phyloP scores from a whole-genome alignment of 441 rosid species.

The Jatropha multifida region DNA sequence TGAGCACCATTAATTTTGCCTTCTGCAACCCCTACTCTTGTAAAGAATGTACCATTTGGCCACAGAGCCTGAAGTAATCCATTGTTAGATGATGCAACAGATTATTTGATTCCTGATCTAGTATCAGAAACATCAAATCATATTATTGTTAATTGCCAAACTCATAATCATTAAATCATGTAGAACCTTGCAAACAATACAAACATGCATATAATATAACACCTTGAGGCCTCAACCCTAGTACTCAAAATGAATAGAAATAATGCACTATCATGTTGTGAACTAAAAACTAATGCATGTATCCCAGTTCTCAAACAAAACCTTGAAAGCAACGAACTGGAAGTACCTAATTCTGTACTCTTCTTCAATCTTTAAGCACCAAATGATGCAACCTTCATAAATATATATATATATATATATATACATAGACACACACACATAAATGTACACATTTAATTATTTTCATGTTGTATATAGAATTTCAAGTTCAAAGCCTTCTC shows the following conservation, averaged over 20 bases:
- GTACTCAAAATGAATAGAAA: not conserved
- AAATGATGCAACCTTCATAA: too few species aligned
- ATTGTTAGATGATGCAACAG: not conserved
- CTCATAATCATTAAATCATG: too few species aligned
- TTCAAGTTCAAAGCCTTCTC: not conserved
- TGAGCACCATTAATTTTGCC: constrained; percentile 35
- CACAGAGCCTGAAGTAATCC: constrained; percentile 61
- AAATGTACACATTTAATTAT: not conserved
- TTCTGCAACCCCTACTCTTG: constrained; percentile 41
- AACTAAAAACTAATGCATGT: not conserved
- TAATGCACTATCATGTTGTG: not conserved
- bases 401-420: too few species aligned
- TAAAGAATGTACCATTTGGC: constrained; percentile 89
- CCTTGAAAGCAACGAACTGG: not conserved
- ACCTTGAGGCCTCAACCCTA: not conserved
- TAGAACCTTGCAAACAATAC: too few species aligned
- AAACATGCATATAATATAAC: too few species aligned
- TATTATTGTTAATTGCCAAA: not conserved
- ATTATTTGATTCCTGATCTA: not conserved
- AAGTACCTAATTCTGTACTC: not conserved
- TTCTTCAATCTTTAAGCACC: not conserved
- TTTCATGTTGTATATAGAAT: not conserved
- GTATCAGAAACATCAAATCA: not conserved
- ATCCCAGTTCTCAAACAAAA: not conserved
- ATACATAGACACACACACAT: too few species aligned